Evolutionary conservation across 768 basidiomycete genomes (phyloP), one percentile per base, ranked within the genome.

Genomic region (Mycena sanguinolenta): DNA sequence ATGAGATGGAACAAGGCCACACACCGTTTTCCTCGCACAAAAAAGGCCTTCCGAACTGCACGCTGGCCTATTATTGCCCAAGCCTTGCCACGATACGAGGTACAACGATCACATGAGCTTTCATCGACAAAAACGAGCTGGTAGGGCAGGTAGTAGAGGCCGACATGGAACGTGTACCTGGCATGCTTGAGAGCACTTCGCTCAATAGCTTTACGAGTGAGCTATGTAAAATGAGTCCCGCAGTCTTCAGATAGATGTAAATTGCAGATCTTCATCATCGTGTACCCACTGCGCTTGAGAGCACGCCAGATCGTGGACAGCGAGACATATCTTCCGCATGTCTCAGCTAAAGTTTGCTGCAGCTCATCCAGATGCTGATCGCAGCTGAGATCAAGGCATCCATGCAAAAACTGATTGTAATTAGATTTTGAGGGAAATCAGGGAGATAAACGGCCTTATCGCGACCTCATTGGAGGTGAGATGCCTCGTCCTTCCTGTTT

Each of bases 321-420:
- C 2, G 75, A 75, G 7, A 78, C 79, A 14, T 34, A 19, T 4
- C 75, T 53, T 2, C 75, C 78, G 50, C 70, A 75, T 2, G 28
- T 63, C 7, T 71, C 74, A 28, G 44, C 28, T 13, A 82, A 68
- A 16, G 65, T 60, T 0, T 72, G 58, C 57, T 73, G 77, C n/a
- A 82, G 60, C 72, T 83, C 82, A 34, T 73, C 62, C 4, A 81
- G 74, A 38, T 72, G 77, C 23, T 77, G 74, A 59, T 81, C 78
- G 23, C 78, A 79, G 25, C 34, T 65, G 6, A 38, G 27, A 30
- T 72, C 66, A 30, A 76, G 62, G 39, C 30, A 59, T 6, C 62
- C 62, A 5, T 61, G 65, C 4, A 72, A 50, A 30, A 46, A 72
- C 60, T 67, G 49, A 12, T 25, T 9, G 46, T 34, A n/a, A 38